Conservation (phyloP, 139 green algal genomes). For the Trebouxia sp. region DNA sequence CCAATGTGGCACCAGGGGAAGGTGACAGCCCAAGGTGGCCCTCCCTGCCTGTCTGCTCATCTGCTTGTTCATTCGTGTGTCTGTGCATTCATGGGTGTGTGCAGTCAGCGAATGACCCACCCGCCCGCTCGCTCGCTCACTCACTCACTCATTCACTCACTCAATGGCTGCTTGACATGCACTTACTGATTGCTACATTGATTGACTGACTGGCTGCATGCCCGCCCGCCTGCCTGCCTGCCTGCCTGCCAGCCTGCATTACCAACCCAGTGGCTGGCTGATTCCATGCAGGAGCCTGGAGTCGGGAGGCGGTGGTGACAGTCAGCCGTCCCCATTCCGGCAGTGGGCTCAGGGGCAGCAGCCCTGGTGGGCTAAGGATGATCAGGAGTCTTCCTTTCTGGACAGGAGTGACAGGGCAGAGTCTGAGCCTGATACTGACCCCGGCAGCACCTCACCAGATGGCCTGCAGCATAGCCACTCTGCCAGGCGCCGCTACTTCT, state of each 20-base stretch:
- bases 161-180: no score
- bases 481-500: neutral
- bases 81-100: no score
- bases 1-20: neutral
- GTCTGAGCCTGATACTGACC: neutral
- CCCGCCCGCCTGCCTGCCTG: no score
- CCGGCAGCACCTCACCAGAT: neutral
- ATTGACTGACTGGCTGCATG: no score
- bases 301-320: neutral
- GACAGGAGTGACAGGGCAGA: neutral
- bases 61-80: neutral
- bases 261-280: no score
- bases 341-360: neutral
- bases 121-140: no score
- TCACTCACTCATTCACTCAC: no score
- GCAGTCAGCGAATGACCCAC: no score
- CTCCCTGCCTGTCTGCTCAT: neutral
- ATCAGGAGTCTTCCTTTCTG: neutral
- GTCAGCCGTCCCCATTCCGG: neutral
- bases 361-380: constrained; percentile 3
- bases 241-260: no score
- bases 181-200: no score
- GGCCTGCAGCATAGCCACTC: neutral
- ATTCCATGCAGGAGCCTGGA: neutral
- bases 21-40: constrained; percentile 1